Base-by-base conservation (phyloP, 306 rosid species). In the Ormosia semicastrata region DNA sequence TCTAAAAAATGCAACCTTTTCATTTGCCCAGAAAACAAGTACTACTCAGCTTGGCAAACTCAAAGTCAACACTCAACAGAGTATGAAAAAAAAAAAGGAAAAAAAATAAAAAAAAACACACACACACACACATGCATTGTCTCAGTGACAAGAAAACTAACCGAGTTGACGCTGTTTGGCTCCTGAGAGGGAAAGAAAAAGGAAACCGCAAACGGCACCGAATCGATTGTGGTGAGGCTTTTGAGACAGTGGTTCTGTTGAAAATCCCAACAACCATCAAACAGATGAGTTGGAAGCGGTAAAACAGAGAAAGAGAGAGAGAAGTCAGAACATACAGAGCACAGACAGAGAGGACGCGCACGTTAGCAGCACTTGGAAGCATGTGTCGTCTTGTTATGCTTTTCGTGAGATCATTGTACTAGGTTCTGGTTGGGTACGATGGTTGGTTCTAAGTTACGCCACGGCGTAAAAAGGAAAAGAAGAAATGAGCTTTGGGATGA, bases 11-110 rank as follows among this genome's bases (percentile, higher is more conserved):
- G 56, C 30, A 57, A 73, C 36, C 30, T 44, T 83, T 81, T 40
- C 70, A 15, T 14, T 60, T 43, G 40, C 75, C 75, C 78, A 77
- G 40, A 70, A 60, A 52, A 77, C n/a, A 70, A 47, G 47, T 2
- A 59, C 32, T 65, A 41, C 46, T 44, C 53, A 73, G 68, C 46
- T 53, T 53, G 56, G 78, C 24, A 75, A 68, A 50, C 41, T 18
- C 41, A 59, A 53, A 81, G 76, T 71, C 39, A 59, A 82, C 66
- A 47, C 44, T 52, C 5, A 68, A 43, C 44, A 2, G 5, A 8
- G 49, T 32, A 46, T 13, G 18, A 0, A 46, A 60, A 60, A 62
- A 30, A 29, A 69, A n/a, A 11, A 0, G 50, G 53, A 53, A 40
- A 18, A 68, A 54, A 41, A 24, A 24, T n/a, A 24, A 24, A 24